phyloP scores from a whole-genome alignment of 176 grass and related monocot species.

The Tillandsia leiboldiana region DNA sequence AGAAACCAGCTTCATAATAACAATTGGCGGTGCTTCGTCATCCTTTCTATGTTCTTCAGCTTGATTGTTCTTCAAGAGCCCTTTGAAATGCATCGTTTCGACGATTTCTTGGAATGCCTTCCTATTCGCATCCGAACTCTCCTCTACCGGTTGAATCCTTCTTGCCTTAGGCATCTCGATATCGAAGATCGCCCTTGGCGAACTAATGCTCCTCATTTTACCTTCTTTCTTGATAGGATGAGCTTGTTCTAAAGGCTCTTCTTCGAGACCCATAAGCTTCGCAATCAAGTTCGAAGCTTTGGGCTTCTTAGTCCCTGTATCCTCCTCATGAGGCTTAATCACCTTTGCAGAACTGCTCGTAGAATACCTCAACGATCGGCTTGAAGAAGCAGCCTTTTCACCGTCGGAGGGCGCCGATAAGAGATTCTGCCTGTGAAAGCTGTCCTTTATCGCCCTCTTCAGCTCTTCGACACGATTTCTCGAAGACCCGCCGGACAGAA shows the following conservation, averaged over 20 bases:
- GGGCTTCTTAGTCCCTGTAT: slow-evolving; percentile 19
- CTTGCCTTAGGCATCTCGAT: slow-evolving; percentile 67
- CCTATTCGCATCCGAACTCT: slow-evolving; percentile 20
- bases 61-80: slow-evolving; percentile 30
- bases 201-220: slow-evolving; percentile 30
- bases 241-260: slow-evolving; percentile 27
- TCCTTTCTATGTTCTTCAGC: slow-evolving; percentile 10
- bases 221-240: slow-evolving; percentile 29
- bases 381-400: slow-evolving; percentile 32
- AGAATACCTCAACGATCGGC: slow-evolving; percentile 26
- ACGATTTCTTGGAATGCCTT: slow-evolving; percentile 28
- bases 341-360: slow-evolving; percentile 13
- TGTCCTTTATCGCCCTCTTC: slow-evolving; percentile 57
- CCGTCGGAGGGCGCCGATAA: slow-evolving; percentile 22
- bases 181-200: slow-evolving; percentile 49
- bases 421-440: slow-evolving; percentile 44
- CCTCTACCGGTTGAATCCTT: slow-evolving; percentile 2
- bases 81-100: slow-evolving; percentile 40
- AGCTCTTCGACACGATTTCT: slow-evolving; percentile 31
- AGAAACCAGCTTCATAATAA: slow-evolving; percentile 20
- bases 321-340: slow-evolving; percentile 17
- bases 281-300: slow-evolving; percentile 56
- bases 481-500: slow-evolving; percentile 7
- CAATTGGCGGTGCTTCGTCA: slow-evolving; percentile 16
- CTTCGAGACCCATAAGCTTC: slow-evolving; percentile 86